Conservation (phyloP, 2,329 filamentous ascomycete genomes). For the Aspergillus phoenicis region DNA sequence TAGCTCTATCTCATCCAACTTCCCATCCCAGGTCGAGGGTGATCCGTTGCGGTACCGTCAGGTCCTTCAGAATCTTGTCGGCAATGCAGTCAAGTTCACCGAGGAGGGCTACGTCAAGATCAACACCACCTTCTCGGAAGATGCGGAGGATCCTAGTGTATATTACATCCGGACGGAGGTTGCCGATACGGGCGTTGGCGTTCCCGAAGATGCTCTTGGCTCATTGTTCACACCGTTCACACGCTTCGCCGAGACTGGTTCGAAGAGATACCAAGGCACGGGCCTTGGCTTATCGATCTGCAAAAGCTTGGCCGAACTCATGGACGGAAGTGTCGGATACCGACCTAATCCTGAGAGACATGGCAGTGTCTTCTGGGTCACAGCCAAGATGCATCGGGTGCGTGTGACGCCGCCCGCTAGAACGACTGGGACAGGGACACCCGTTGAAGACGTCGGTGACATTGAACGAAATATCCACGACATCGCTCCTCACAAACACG, state of each 20-base stretch:
- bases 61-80: slow-evolving; percentile 63
- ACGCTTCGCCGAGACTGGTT: slow-evolving; percentile 57
- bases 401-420: slow-evolving; percentile 34
- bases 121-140: slow-evolving; percentile 41
- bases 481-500: slow-evolving; percentile 45
- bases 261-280: slow-evolving; percentile 58
- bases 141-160: slow-evolving; percentile 42
- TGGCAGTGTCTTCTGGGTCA: slow-evolving; percentile 59
- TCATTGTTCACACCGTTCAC: slow-evolving; percentile 60
- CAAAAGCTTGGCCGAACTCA: slow-evolving; percentile 58
- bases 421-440: slow-evolving; percentile 26
- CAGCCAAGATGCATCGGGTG: slow-evolving; percentile 45
- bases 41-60: slow-evolving; percentile 64
- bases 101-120: slow-evolving; percentile 57
- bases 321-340: slow-evolving; percentile 58
- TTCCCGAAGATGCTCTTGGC: slow-evolving; percentile 48
- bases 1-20: slow-evolving; percentile 47
- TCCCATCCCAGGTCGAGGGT: slow-evolving; percentile 56
- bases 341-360: slow-evolving; percentile 47
- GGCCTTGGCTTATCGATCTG: slow-evolving; percentile 61
- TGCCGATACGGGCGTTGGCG: slow-evolving; percentile 58
- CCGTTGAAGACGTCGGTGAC: slow-evolving; percentile 16
- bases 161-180: slow-evolving; percentile 57
- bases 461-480: slow-evolving; percentile 36
- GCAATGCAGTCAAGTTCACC: slow-evolving; percentile 66